Percentiles rank a stretch among this genome's conserved stretches.
These are phyloP conservation scores for Calocybe indica DNA, from an alignment of 768 basidiomycete genomes.

Conservation along the genomic window DNA sequence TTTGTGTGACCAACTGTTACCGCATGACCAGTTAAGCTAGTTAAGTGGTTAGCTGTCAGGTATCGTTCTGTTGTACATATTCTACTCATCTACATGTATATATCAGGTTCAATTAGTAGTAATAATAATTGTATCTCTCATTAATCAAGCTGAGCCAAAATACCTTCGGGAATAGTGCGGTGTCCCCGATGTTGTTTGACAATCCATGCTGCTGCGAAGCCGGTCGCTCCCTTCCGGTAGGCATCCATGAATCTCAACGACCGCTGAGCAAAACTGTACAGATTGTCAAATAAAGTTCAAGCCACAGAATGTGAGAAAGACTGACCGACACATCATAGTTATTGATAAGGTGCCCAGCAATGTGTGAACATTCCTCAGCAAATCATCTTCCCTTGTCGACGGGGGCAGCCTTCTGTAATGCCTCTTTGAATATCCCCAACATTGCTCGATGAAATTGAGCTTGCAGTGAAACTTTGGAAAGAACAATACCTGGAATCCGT, in stretches of 20 bases:
- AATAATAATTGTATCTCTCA: no score
- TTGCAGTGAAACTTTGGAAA: slow-evolving; percentile 25
- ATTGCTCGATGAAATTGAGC: slow-evolving; percentile 26
- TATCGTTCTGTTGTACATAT: no score
- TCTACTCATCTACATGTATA: no score
- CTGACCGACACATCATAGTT: slow-evolving; percentile 13
- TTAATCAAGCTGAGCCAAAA: not conserved
- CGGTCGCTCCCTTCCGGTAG: slow-evolving; percentile 8
- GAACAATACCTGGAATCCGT: slow-evolving; percentile 12
- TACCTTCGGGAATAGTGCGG: slow-evolving; percentile 9
- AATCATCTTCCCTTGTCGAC: slow-evolving; percentile 19
- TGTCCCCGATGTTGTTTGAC: slow-evolving; percentile 14
- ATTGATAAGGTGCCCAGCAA: slow-evolving; percentile 19
- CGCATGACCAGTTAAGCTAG: no score
- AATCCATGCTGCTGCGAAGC: slow-evolving; percentile 15
- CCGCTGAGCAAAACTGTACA: not conserved
- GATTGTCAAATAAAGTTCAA: not conserved
- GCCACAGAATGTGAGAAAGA: not conserved
- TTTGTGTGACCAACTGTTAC: no score
- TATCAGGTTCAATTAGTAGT: no score
- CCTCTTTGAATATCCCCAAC: slow-evolving; percentile 24
- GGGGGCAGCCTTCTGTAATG: slow-evolving; percentile 12
- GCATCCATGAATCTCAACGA: not conserved
- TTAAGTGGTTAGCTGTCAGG: no score
- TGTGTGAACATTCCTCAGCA: slow-evolving; percentile 19